These are phyloP conservation scores for Durotheca rogersii DNA, from an alignment of 495 filamentous ascomycete species.

Conservation along the genomic window DNA sequence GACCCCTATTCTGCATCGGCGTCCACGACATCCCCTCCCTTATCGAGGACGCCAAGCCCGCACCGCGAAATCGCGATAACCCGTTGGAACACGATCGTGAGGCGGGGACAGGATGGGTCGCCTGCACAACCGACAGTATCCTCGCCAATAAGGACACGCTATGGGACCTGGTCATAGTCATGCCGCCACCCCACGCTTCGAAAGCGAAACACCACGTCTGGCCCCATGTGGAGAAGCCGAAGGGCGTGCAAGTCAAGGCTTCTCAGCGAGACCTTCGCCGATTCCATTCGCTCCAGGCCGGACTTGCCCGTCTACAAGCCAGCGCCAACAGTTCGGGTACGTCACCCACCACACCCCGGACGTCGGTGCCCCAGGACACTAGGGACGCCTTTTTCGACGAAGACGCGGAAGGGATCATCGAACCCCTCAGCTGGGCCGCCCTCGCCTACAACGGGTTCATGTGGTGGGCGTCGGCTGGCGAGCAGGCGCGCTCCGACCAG, in stretches of 20 bases:
- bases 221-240: constrained; percentile 69
- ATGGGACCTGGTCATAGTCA: constrained; percentile 82
- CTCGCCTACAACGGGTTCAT: constrained; percentile 90
- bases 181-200: constrained; percentile 61
- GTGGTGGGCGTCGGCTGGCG: constrained; percentile 97
- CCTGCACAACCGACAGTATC: constrained; percentile 92
- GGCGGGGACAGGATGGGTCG: constrained; percentile 73
- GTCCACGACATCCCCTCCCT: constrained; percentile 88
- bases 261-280: constrained; percentile 87
- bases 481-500: constrained; percentile 62
- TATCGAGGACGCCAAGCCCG: constrained; percentile 50
- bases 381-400: constrained; percentile 43
- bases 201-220: constrained; percentile 63
- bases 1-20: constrained; percentile 84
- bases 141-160: constrained; percentile 79
- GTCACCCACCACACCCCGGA: constrained; percentile 36
- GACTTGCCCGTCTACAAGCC: constrained; percentile 56
- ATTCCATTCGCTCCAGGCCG: constrained; percentile 68
- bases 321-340: constrained; percentile 14
- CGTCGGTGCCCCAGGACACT: constrained; percentile 21
- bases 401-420: constrained; percentile 60
- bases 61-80: constrained; percentile 33
- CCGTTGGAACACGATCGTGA: constrained; percentile 42
- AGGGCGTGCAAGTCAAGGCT: constrained; percentile 68
- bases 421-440: constrained; percentile 83